Evolutionary conservation across 2,329 filamentous ascomycete genomes (phyloP), one percentile per base, ranked within the genome.

Genomic region (Talaromyces funiculosus): DNA sequence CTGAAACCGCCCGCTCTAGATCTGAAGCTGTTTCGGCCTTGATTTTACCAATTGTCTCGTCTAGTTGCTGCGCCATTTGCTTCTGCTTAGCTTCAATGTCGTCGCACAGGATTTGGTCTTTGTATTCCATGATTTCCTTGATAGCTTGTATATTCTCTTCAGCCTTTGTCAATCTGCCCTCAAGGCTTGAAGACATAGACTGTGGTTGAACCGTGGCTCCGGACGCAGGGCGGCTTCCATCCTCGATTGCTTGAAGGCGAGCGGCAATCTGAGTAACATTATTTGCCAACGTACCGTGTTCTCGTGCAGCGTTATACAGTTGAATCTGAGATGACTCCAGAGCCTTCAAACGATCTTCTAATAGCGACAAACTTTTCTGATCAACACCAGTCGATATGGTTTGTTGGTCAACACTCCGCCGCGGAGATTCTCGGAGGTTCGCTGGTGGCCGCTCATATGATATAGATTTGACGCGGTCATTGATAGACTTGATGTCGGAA

Each of bases 81-180:
- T 57, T 56, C 26, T 64, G 61, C 3, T 67, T 31, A 0, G 68
- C 59, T 18, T 70, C 66, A 20, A 69, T 56, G 14, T 64, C 61
- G 5, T 64, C 57, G 16, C 64, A 63, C 12, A 64, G 57, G 1
- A 70, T 18, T 12, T 68, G 64, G 45, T 71, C 67, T 62, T 68
- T 67, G 37, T 64, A 63, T 2, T 59, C 40, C 20, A 65, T 62
- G 12, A 70, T 20, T 18, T 60, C 37, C 10, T 62, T 43, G 18
- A 69, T 29, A 12, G 63, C 55, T 3, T 62, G 10, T 2, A 67
- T 22, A 31, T 54, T 16, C 14, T 60, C 53, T 37, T 60, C n/a
- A n/a, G 43, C 35, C n/a, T 47, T 31, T 29, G 38, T 38, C 20
- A 45, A 35, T 38, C 20, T 45, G 16, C 20, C 18, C 20, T 53